Evolutionary conservation across 768 basidiomycete genomes (phyloP), one percentile per base, ranked within the genome.

Genomic region (Tulasnella sp.): DNA sequence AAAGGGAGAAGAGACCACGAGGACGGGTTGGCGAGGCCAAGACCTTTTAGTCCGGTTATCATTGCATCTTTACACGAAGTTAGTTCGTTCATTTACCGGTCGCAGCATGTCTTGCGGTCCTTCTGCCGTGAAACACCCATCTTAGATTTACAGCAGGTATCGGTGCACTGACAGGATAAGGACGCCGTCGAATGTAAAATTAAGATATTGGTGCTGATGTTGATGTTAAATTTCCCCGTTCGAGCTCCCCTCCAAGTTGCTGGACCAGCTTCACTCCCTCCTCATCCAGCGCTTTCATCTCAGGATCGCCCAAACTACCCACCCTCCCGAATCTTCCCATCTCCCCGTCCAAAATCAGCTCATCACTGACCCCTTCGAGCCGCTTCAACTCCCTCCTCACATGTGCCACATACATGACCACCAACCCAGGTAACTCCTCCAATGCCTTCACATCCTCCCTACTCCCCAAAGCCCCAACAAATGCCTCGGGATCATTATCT

Each of bases 351-450:
- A 69, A 25, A 25, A 77, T 68, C 46, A 69, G 69, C 42, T 71
- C 71, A 61, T 83, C 81, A 1, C 72, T 65, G 24, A 84, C 62
- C 22, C 58, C 60, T 60, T 93, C 85, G 30, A 96, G 73, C 53
- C 91, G 70, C 17, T 73, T 72, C 31, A 87, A 72, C 72, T 94
- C 92, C 54, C 80, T 73, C 49, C 92, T 74, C 17, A 89, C 69
- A 65, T 88, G 93, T 38, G 67, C 68, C 10, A 87, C 83, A 15
- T 92, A 69, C 24, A 76, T 75, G 22, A 83, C 77, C 79, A 96
- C 83, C 9, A 84, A 75, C 66, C 83, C 78, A 1, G 89, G 85
- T 65, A 89, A 87, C 53, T 76, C 72, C 11, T 92, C 75, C 29
- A 73, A 43, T 3, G 45, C 25, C 25, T 42, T 54, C 60, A 58